These are phyloP conservation scores for Grigorovia humatica DNA, from an alignment of 805 yeast genomes.

Conservation along the genomic window DNA sequence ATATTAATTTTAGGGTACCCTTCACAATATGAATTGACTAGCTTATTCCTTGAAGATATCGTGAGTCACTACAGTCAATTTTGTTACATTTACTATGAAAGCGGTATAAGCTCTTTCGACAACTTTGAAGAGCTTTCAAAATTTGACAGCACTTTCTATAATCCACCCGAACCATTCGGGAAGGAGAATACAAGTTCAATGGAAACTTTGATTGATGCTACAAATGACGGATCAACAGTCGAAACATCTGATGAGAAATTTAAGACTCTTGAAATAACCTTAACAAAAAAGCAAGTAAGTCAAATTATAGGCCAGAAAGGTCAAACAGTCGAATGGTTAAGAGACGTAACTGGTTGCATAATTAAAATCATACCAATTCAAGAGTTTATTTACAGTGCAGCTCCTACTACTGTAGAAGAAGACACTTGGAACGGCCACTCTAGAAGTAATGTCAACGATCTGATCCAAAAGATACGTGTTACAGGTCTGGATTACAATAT, in stretches of 20 bases:
- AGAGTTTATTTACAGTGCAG: background rate
- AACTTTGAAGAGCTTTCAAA: background rate
- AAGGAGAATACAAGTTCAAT: background rate
- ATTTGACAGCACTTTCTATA: background rate
- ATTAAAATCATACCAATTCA: constrained; percentile 32
- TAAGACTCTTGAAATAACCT: background rate
- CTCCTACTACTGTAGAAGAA: no score
- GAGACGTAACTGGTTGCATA: constrained; percentile 29
- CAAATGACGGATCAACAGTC: background rate
- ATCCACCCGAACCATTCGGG: background rate
- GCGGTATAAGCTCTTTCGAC: background rate
- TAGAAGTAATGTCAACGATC: background rate
- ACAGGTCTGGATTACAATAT: constrained; percentile 1
- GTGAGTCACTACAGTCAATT: background rate
- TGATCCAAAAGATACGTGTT: background rate
- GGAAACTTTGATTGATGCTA: background rate
- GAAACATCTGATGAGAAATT: background rate
- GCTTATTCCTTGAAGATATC: background rate
- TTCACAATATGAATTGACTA: background rate
- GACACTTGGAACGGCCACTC: background rate
- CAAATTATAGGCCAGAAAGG: constrained; percentile 38
- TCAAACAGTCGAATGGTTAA: constrained; percentile 27
- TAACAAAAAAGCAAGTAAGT: constrained; percentile 30
- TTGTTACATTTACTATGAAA: background rate
- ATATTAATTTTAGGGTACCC: background rate